phyloP scores from a whole-genome alignment of 371 early-diverging fungal species.

The Rhizopus stolonifer region DNA sequence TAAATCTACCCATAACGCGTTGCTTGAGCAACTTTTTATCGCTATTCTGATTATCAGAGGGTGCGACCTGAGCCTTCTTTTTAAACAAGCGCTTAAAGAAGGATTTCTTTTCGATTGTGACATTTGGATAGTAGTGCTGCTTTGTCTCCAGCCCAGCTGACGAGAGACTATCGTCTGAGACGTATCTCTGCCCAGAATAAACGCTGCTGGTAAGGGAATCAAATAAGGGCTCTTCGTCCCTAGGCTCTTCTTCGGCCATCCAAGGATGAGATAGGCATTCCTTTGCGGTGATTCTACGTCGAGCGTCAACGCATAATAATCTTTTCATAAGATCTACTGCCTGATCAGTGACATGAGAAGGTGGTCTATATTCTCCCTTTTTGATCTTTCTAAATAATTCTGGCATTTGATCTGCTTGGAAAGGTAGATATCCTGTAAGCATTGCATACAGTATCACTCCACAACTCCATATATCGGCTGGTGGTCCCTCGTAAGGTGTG shows the following conservation, averaged over 20 bases:
- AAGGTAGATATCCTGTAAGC: slow-evolving; percentile 76
- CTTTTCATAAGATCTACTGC: slow-evolving; percentile 53
- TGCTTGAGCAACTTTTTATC: slow-evolving; percentile 7
- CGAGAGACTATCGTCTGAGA: too few relatives aligned
- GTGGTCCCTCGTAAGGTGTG: slow-evolving; percentile 72
- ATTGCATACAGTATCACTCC: slow-evolving; percentile 80
- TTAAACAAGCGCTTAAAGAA: slow-evolving; percentile 18
- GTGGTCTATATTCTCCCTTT: slow-evolving; percentile 53
- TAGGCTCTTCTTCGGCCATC: slow-evolving; percentile 35
- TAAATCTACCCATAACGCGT: slow-evolving; percentile 10
- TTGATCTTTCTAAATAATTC: slow-evolving; percentile 70
- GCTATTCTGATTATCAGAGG: background rate
- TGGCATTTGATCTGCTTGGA: slow-evolving; percentile 79
- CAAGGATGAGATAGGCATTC: slow-evolving; percentile 79
- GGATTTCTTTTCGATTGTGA: background rate
- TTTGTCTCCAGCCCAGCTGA: background rate
- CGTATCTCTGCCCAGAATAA: too few relatives aligned
- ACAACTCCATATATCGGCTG: slow-evolving; percentile 78
- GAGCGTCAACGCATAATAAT: slow-evolving; percentile 59
- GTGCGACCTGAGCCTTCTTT: slow-evolving; percentile 19
- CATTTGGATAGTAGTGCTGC: slow-evolving; percentile 1
- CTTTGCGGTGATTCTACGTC: slow-evolving; percentile 69
- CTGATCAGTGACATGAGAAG: slow-evolving; percentile 39
- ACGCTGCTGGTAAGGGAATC: too few relatives aligned
- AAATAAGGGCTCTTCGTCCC: too few relatives aligned